Percentiles rank a stretch among this genome's conserved stretches.
phyloP scores from a whole-genome alignment of 129 eudicot genomes.

The Flaveria robusta region DNA sequence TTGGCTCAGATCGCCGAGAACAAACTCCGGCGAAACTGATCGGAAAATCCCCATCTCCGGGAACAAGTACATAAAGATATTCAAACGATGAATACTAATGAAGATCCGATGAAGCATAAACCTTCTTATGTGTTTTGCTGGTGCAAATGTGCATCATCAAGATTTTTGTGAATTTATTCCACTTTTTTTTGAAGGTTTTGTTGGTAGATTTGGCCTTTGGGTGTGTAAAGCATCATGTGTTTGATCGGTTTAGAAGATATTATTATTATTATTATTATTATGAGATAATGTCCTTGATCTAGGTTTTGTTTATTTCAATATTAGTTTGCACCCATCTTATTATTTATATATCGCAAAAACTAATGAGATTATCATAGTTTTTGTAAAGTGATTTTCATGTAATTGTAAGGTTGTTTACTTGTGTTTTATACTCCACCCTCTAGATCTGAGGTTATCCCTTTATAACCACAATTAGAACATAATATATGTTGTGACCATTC shows the following conservation, averaged over 20 bases:
- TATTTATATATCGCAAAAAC: no score
- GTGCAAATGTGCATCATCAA: slow-evolving; percentile 3
- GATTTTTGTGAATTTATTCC: background rate
- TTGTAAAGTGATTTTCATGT: background rate
- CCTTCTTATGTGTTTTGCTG: background rate
- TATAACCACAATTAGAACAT: no score
- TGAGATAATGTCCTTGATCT: background rate
- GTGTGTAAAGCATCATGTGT: background rate
- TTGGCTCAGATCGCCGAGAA: slow-evolving; percentile 61
- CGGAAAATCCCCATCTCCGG: slow-evolving; percentile 11
- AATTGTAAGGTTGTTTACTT: background rate
- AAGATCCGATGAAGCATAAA: background rate
- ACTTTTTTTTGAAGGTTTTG: slow-evolving; percentile 13
- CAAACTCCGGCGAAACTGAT: slow-evolving; percentile 32
- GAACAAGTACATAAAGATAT: slow-evolving; percentile 19
- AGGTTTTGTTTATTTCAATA: background rate
- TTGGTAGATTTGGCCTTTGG: background rate
- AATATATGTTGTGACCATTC: no score
- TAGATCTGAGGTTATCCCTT: no score
- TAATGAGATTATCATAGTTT: background rate
- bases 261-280: no score
- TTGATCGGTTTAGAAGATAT: background rate
- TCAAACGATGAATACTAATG: background rate
- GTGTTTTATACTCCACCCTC: no score
- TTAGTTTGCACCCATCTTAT: background rate